Conservation (phyloP, 2,329 filamentous ascomycete species). For the Diaporthe vexans region DNA sequence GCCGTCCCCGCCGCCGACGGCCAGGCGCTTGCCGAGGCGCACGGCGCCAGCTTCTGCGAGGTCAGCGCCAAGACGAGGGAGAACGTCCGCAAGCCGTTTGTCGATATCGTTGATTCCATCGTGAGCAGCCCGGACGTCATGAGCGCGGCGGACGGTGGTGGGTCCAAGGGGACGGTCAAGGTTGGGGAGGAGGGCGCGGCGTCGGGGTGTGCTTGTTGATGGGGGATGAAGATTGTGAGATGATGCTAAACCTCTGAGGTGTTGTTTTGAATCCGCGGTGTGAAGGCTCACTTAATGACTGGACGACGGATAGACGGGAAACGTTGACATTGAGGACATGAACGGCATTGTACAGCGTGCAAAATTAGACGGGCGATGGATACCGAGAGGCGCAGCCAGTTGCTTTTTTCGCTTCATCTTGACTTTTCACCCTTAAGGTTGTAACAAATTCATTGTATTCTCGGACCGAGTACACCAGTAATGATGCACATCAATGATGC, state of each 20-base stretch:
- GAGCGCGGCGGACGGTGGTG: slow-evolving; percentile 45
- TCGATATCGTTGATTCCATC: slow-evolving; percentile 65
- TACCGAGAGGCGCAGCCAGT: neutral
- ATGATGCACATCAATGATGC: slow-evolving; percentile 17
- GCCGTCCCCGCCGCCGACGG: slow-evolving; percentile 64
- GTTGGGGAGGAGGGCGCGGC: slow-evolving; percentile 44
- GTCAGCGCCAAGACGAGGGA: slow-evolving; percentile 67
- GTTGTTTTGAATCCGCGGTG: neutral
- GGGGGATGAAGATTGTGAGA: neutral
- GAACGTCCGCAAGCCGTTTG: slow-evolving; percentile 64
- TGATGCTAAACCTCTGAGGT: neutral
- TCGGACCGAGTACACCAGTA: neutral
- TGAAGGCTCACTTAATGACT: slow-evolving; percentile 16
- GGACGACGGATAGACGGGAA: slow-evolving; percentile 17
- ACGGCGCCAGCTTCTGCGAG: slow-evolving; percentile 65
- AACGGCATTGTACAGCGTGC: slow-evolving; percentile 48
- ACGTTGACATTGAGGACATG: slow-evolving; percentile 43
- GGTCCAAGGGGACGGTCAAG: slow-evolving; percentile 48
- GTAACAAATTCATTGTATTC: neutral
- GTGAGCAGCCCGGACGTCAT: slow-evolving; percentile 61
- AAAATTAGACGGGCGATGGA: slow-evolving; percentile 30
- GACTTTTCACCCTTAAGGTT: neutral
- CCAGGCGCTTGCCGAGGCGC: slow-evolving; percentile 58
- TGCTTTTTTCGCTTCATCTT: slow-evolving; percentile 8
- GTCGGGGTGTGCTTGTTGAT: slow-evolving; percentile 46